Percentiles rank a stretch among this genome's conserved stretches.
phyloP scores from a whole-genome alignment of 257 asterid genomes.

The Solanum ossicruentum region DNA sequence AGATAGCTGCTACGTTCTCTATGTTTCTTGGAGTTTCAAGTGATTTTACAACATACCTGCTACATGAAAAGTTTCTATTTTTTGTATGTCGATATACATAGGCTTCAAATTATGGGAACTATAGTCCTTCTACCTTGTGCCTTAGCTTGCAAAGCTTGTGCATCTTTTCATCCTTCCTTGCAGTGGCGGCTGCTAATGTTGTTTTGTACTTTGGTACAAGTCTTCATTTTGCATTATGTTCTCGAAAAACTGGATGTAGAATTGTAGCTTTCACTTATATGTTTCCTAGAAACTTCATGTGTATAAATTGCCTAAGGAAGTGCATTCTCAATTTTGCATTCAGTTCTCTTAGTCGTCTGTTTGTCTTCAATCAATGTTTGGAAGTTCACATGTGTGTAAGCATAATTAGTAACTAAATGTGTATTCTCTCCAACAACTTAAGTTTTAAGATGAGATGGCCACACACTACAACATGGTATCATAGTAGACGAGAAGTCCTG shows the following conservation, averaged over 20 bases:
- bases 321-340: not conserved
- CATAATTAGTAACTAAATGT: not conserved
- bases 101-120: not conserved
- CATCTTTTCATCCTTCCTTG: not conserved
- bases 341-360: not conserved
- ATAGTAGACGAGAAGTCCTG: too few relatives aligned
- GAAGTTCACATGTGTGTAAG: not conserved
- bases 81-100: not conserved
- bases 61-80: not conserved
- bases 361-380: not conserved
- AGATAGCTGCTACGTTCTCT: not conserved
- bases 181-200: not conserved
- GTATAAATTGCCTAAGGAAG: not conserved
- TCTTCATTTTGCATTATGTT: not conserved
- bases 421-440: not conserved
- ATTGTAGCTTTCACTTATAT: not conserved
- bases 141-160: not conserved
- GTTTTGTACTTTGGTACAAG: not conserved
- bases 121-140: not conserved
- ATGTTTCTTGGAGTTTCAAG: not conserved
- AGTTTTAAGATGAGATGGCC: not conserved
- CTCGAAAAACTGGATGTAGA: not conserved
- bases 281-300: not conserved
- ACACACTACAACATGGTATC: not conserved
- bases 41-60: not conserved